A percentile compares a stretch with the other conserved stretches of the same genome.
Evolutionary conservation across 176 grass and related monocot species (phyloP).

Genomic region (Avena insularis): DNA sequence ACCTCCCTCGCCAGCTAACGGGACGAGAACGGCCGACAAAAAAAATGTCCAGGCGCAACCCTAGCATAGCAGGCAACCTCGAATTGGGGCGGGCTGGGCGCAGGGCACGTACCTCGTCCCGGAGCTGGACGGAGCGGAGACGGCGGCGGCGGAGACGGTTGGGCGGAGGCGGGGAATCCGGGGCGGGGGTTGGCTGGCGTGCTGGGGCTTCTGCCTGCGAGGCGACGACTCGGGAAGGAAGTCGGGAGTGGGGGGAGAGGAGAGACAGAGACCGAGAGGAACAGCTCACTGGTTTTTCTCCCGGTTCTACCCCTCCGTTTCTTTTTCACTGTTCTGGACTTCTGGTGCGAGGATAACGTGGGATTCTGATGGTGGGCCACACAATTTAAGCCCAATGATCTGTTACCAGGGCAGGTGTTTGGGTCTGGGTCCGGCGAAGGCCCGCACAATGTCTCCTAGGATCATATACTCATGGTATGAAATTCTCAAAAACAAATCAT

Average conservation of each 20-base stretch:
- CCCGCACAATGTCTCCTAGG: no score
- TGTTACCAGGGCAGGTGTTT: not conserved
- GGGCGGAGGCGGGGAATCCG: not conserved
- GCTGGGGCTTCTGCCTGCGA: not conserved
- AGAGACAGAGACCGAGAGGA: constrained; percentile 5
- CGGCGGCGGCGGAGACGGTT: not conserved
- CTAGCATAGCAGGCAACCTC: not conserved
- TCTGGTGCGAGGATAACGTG: not conserved
- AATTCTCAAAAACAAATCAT: no score
- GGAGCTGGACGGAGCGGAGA: not conserved
- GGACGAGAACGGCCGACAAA: not conserved
- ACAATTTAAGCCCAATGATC: not conserved
- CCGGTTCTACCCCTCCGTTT: not conserved
- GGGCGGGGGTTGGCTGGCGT: not conserved
- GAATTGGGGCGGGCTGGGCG: not conserved
- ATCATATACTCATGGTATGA: no score
- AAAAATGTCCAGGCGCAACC: not conserved
- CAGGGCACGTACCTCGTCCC: constrained; percentile 34
- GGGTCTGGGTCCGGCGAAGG: not conserved
- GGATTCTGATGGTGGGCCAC: not conserved
- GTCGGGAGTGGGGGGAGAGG: constrained; percentile 16
- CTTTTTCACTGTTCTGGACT: not conserved
- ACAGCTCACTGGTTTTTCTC: not conserved
- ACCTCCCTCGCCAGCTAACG: not conserved
- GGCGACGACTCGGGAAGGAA: constrained; percentile 34